Evolutionary conservation across 129 eudicot species (phyloP).

Genomic region (Ambrosia trifida): DNA sequence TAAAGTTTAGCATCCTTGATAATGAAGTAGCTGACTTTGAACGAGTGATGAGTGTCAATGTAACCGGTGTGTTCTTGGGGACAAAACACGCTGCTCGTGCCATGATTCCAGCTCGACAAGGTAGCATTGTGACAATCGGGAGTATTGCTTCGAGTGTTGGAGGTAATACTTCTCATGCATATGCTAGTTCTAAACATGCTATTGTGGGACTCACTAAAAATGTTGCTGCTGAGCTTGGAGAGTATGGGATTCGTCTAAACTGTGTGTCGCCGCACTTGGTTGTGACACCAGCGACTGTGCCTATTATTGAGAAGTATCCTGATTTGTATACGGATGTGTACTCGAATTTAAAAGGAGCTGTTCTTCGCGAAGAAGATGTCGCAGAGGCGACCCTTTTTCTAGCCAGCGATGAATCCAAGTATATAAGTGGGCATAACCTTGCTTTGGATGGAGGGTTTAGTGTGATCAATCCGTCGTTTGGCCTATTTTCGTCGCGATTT

Average conservation of each 20-base stretch:
- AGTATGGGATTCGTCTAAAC: constrained; percentile 33
- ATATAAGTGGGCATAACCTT: constrained; percentile 28
- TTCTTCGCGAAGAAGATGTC: constrained; percentile 13
- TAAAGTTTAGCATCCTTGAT: constrained; percentile 13
- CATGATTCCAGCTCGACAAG: constrained; percentile 28
- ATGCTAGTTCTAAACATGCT: constrained; percentile 33
- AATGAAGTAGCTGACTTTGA: background rate
- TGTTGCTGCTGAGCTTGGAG: constrained; percentile 34
- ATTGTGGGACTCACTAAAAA: constrained; percentile 37
- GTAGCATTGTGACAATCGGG: constrained; percentile 26
- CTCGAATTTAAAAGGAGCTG: constrained; percentile 27
- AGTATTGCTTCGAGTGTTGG: constrained; percentile 17
- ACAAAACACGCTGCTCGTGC: constrained; percentile 40
- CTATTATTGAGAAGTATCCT: background rate
- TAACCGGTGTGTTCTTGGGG: constrained; percentile 29
- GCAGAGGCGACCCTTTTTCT: constrained; percentile 20
- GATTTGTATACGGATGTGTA: background rate
- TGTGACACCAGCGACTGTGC: background rate
- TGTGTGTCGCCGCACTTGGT: constrained; percentile 31
- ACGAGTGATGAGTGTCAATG: constrained; percentile 24
- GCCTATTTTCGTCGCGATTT: constrained; percentile 8
- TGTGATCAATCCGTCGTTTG: constrained; percentile 24
- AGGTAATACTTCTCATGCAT: constrained; percentile 24
- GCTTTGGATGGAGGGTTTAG: constrained; percentile 33
- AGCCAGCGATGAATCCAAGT: constrained; percentile 32